Base-by-base conservation (phyloP, 2,329 filamentous ascomycete genomes). In the Arthrobotrys conoides region DNA sequence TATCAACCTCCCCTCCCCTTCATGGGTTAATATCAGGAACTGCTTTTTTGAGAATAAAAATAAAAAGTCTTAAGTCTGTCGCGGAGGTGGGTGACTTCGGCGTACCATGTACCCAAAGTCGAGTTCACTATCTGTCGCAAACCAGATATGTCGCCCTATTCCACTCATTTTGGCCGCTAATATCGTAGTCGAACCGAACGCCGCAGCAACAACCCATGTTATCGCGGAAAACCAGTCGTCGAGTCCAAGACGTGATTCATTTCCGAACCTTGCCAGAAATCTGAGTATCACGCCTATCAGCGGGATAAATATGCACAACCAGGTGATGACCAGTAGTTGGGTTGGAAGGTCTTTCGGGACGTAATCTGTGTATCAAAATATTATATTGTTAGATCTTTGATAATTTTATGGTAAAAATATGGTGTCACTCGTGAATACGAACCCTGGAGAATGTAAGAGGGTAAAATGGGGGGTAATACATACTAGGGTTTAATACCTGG, bases 211-310 rank as follows among this genome's bases (percentile, higher is more conserved):
- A 22, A 71, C 9, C 66, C 73, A 77, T 22, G 73, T 24, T 6
- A 65, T 20, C 18, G 44, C 66, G 5, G 73, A 70, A 44, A 71
- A 71, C 66, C 67, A 77, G 27, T 77, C 73, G 44, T 77, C 73
- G 1, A 68, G 27, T 20, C 73, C 73, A 5, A 77, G 24, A 8
- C n/a, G 36, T n/a, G 73, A 38, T 24, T 59, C 73, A 22, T 38
- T 77, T n/a, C 59, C 66, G 9, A 77, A 59, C 22, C 72, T 70
- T 20, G 66, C 59, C 12, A 71, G 8, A 41, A 77, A 77, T 4
- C 72, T 48, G 5, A 77, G 38, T 22, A 71, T 38, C 8, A 77
- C 66, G 38, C 66, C 63, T 14, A 77, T 2, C 2, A 77, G 51
- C 22, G 72, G 72, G 27, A 71, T 55, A 20, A 71, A 65, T 20